phyloP scores from a whole-genome alignment of 495 filamentous ascomycete species.

The Hypoxylon rickii region DNA sequence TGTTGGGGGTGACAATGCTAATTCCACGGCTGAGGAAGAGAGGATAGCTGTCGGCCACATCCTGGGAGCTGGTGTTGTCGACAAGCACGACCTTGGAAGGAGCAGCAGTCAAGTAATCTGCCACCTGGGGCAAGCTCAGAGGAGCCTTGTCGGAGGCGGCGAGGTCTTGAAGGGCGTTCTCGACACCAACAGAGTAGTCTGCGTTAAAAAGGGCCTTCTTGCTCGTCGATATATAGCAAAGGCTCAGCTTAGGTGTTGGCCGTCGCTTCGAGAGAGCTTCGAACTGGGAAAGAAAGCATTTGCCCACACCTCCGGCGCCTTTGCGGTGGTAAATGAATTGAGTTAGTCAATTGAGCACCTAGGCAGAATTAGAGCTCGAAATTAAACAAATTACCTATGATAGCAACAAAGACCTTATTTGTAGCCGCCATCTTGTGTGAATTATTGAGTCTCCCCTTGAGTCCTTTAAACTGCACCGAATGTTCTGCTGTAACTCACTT shows the following conservation, averaged over 20 bases:
- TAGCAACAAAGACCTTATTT: conserved; percentile 50
- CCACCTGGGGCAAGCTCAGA: conserved; percentile 66
- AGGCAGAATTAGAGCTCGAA: not conserved
- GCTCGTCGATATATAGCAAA: conserved; percentile 81
- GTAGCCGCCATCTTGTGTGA: conserved; percentile 34
- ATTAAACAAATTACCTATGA: conserved; percentile 49
- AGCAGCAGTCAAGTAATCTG: conserved; percentile 68
- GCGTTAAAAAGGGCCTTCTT: conserved; percentile 72
- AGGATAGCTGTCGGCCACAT: conserved; percentile 79
- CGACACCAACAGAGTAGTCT: conserved; percentile 62
- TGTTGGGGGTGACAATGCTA: conserved; percentile 93
- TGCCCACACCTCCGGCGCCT: conserved; percentile 94
- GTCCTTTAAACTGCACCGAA: too few species aligned
- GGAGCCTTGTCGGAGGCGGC: conserved; percentile 60
- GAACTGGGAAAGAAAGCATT: conserved; percentile 86
- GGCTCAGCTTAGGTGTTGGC: conserved; percentile 62
- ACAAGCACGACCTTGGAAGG: conserved; percentile 78
- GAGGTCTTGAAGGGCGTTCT: conserved; percentile 58
- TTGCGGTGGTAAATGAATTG: conserved; percentile 17
- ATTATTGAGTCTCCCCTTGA: not conserved
- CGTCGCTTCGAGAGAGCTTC: conserved; percentile 57
- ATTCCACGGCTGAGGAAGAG: conserved; percentile 76
- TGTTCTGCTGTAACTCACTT: too few species aligned
- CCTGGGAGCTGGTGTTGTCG: conserved; percentile 90
- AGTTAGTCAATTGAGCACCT: conserved; percentile 18